Evolutionary conservation across 257 asterid species (phyloP).

Genomic region (Solanum chmielewskii): DNA sequence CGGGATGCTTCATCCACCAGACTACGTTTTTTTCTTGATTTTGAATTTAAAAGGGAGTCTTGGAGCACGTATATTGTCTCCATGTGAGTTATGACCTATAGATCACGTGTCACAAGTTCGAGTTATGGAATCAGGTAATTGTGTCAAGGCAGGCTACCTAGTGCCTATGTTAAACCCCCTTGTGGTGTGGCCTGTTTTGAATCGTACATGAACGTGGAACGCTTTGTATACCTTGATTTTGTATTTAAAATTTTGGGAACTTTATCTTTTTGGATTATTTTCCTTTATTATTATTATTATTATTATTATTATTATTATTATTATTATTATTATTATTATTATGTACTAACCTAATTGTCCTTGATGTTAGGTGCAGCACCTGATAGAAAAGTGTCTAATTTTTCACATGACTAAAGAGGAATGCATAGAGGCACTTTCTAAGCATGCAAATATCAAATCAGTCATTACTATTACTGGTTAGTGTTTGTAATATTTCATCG

Average conservation of each 20-base stretch:
- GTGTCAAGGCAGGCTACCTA: no score
- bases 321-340: not conserved
- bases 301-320: not conserved
- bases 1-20: not conserved
- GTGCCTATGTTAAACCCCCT: no score
- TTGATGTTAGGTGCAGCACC: slow-evolving; percentile 28
- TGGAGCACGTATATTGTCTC: not conserved
- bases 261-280: not conserved
- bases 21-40: not conserved
- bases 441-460: slow-evolving; percentile 39
- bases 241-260: not conserved
- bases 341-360: not conserved
- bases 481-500: not conserved
- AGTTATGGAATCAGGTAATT: not conserved
- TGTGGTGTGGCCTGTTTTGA: no score
- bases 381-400: slow-evolving; percentile 38
- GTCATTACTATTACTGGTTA: slow-evolving; percentile 43
- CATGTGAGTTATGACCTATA: not conserved
- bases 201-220: no score
- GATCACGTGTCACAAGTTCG: not conserved
- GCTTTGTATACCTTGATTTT: not conserved
- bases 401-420: slow-evolving; percentile 38
- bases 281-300: not conserved
- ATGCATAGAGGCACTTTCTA: slow-evolving; percentile 46
- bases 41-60: not conserved